A percentile compares a stretch with the other conserved stretches of the same genome.
phyloP scores from a whole-genome alignment of 1,284 basidiomycete genomes.

The Pascua sp. region DNA sequence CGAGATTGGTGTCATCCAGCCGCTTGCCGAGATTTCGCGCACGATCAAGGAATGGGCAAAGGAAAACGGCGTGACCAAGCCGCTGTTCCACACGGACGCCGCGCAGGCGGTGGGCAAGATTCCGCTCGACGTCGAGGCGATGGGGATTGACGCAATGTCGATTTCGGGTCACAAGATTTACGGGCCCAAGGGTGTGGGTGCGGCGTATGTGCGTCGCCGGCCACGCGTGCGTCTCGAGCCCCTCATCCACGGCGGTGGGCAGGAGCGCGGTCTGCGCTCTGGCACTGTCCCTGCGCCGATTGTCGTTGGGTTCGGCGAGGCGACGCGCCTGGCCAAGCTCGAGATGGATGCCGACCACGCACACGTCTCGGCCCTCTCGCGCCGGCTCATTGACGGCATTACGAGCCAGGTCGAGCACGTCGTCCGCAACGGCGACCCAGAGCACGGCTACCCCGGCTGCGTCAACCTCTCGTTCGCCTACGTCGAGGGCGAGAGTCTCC shows the following conservation, averaged over 20 bases:
- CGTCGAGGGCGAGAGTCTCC: conserved; percentile 92
- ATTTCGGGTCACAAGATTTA: conserved; percentile 98
- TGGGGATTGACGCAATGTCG: conserved; percentile 93
- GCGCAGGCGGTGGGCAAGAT: conserved; percentile 95
- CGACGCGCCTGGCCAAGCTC: conserved; percentile 81
- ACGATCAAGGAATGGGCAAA: conserved; percentile 57
- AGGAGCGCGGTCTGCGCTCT: conserved; percentile 91
- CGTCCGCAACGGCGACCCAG: conserved; percentile 83
- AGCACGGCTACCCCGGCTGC: conserved; percentile 81
- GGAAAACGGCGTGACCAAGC: conserved; percentile 68
- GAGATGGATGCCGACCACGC: conserved; percentile 91
- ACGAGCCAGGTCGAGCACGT: conserved; percentile 82
- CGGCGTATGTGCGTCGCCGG: conserved; percentile 86
- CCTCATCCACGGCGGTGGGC: conserved; percentile 91
- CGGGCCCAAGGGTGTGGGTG: conserved; percentile 95
- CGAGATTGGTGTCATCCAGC: conserved; percentile 98
- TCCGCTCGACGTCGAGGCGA: conserved; percentile 85
- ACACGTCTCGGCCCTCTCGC: conserved; percentile 70
- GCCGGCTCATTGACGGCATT: conserved; percentile 78
- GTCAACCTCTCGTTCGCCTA: conserved; percentile 95
- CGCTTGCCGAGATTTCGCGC: conserved; percentile 89
- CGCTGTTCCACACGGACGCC: conserved; percentile 96
- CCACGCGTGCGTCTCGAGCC: conserved; percentile 94
- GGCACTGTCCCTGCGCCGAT: conserved; percentile 90
- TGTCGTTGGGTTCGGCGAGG: conserved; percentile 91